A percentile compares a stretch with the other conserved stretches of the same genome.
These are phyloP conservation scores for Colletotrichum sidae DNA, from an alignment of 2,329 filamentous ascomycete genomes.

Conservation along the genomic window DNA sequence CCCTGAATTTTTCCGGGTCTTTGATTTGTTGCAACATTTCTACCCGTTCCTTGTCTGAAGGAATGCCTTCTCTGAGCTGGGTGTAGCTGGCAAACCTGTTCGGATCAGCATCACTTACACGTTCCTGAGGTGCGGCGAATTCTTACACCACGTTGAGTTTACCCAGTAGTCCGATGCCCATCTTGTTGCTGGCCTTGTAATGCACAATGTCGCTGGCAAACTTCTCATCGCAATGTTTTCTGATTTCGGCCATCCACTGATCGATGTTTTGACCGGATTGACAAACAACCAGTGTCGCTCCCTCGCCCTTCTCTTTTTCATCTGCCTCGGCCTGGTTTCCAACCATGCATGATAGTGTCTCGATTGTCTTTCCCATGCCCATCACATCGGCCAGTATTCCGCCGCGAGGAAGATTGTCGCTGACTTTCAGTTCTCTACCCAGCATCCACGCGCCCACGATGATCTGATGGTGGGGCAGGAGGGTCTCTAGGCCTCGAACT, in stretches of 20 bases:
- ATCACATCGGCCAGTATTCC: slow-evolving; percentile 72
- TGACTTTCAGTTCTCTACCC: slow-evolving; percentile 54
- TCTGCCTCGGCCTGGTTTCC: slow-evolving; percentile 53
- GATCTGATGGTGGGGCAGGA: slow-evolving; percentile 57
- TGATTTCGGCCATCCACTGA: slow-evolving; percentile 47
- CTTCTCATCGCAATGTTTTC: slow-evolving; percentile 39
- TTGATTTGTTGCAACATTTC: neutral
- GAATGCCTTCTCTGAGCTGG: slow-evolving; percentile 41
- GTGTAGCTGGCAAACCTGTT: slow-evolving; percentile 46
- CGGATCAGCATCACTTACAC: neutral
- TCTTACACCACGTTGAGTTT: slow-evolving; percentile 28
- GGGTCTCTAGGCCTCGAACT: neutral
- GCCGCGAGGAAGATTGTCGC: slow-evolving; percentile 48
- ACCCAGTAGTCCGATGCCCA: neutral
- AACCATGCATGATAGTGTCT: slow-evolving; percentile 51
- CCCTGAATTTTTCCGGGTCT: neutral
- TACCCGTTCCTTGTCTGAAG: neutral
- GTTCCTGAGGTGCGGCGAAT: no score
- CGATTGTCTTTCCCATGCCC: slow-evolving; percentile 74
- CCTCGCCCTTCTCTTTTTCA: slow-evolving; percentile 49
- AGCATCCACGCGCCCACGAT: slow-evolving; percentile 66
- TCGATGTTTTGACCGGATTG: slow-evolving; percentile 37
- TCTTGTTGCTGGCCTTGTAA: slow-evolving; percentile 33
- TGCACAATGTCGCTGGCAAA: neutral
- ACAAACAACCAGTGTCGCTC: slow-evolving; percentile 48